Conservation (phyloP, 805 yeast genomes). For the Cyberlindnera suaveolens region DNA sequence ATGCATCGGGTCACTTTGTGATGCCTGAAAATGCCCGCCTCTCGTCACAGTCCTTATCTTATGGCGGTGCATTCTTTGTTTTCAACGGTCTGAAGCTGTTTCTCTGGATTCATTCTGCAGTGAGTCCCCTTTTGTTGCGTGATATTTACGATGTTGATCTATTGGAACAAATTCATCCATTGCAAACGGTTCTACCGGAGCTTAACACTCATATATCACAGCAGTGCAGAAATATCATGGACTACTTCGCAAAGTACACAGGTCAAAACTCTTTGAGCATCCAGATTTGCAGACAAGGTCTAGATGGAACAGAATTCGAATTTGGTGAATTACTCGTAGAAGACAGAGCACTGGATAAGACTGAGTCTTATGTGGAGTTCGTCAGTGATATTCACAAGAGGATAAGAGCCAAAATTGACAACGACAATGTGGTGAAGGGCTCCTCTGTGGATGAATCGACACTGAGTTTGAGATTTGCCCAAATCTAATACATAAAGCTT, state of each 20-base stretch:
- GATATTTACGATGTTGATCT: conserved; percentile 69
- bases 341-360: conserved; percentile 52
- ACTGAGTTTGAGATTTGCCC: conserved; percentile 14
- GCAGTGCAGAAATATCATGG: conserved; percentile 60
- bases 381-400: conserved; percentile 61
- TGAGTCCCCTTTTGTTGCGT: conserved; percentile 56
- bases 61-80: conserved; percentile 72
- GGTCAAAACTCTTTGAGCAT: conserved; percentile 40
- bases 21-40: conserved; percentile 46
- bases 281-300: conserved; percentile 56
- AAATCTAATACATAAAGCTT: conserved; percentile 6
- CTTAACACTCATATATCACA: conserved; percentile 61
- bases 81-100: conserved; percentile 59
- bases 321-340: conserved; percentile 62
- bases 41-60: conserved; percentile 34
- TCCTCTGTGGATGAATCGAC: conserved; percentile 18
- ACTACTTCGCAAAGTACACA: conserved; percentile 42
- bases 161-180: conserved; percentile 19
- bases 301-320: conserved; percentile 42
- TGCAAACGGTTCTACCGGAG: conserved; percentile 54
- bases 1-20: conserved; percentile 35
- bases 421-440: conserved; percentile 28
- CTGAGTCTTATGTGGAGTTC: conserved; percentile 59
- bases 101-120: conserved; percentile 65
- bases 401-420: conserved; percentile 46